These are phyloP conservation scores for Ballota nigra DNA, from an alignment of 257 asterid genomes.

Conservation along the genomic window DNA sequence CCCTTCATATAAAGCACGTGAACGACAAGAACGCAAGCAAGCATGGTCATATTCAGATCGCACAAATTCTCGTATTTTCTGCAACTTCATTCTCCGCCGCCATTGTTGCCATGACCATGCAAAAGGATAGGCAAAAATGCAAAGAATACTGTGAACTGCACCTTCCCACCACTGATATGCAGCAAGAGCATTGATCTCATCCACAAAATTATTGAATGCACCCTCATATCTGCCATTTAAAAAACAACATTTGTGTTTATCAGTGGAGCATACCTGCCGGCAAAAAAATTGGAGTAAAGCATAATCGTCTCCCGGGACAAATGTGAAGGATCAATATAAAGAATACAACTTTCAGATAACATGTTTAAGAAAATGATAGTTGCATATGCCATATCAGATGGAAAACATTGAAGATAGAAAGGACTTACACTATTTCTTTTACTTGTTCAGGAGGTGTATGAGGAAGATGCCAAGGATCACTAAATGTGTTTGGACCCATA, in stretches of 20 bases:
- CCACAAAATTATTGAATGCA: conserved; percentile 86
- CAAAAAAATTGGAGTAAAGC: not conserved
- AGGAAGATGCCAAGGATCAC: conserved; percentile 98
- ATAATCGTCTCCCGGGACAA: not conserved
- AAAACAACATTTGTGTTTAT: not conserved
- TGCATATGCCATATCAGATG: conserved; percentile 16
- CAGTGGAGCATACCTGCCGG: not conserved
- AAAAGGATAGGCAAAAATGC: conserved; percentile 86
- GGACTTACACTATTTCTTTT: conserved; percentile 87
- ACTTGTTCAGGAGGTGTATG: conserved; percentile 96
- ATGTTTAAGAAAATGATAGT: not conserved
- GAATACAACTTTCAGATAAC: not conserved
- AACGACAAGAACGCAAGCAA: conserved; percentile 98
- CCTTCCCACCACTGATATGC: conserved; percentile 99
- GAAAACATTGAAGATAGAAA: not conserved
- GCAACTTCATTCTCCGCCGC: conserved; percentile 89
- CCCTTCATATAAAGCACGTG: conserved; percentile 99
- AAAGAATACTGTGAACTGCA: conserved; percentile 77
- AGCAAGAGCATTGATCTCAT: conserved; percentile 88
- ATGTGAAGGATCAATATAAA: not conserved
- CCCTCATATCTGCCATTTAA: conserved; percentile 79
- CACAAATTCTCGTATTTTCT: conserved; percentile 89
- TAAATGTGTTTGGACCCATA: conserved; percentile 86
- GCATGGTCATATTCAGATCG: conserved; percentile 98
- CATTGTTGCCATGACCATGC: conserved; percentile 99